These are phyloP conservation scores for Botrytis elliptica DNA, from an alignment of 2,329 filamentous ascomycete species.

Conservation along the genomic window DNA sequence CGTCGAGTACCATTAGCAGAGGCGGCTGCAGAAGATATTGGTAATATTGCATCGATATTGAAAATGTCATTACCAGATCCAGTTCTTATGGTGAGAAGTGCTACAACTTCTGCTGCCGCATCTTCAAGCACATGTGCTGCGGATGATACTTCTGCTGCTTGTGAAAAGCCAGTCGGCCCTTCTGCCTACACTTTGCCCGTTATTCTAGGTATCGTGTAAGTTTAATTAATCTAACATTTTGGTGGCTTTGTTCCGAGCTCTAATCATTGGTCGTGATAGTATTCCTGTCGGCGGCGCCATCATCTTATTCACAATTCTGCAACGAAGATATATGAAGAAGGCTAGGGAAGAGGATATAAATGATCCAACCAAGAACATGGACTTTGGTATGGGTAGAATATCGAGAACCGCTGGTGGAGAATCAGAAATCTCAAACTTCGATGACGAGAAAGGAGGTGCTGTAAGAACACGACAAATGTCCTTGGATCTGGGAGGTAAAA, in stretches of 20 bases:
- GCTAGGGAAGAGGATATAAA: conserved; percentile 74
- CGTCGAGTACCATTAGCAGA: conserved; percentile 29
- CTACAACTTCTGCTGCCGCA: conserved; percentile 29
- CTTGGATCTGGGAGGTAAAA: conserved; percentile 67
- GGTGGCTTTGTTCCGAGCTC: background rate
- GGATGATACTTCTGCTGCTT: conserved; percentile 43
- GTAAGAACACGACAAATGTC: conserved; percentile 56
- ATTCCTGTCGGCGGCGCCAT: conserved; percentile 71
- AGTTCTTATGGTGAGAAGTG: conserved; percentile 30
- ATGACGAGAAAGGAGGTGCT: conserved; percentile 40
- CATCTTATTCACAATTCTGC: conserved; percentile 70
- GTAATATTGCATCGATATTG: conserved; percentile 31
- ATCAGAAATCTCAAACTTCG: background rate
- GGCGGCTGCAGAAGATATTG: conserved; percentile 25
- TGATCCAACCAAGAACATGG: conserved; percentile 86
- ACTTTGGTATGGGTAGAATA: conserved; percentile 76
- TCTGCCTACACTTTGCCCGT: conserved; percentile 64
- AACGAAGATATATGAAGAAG: conserved; percentile 73
- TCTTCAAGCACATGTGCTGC: conserved; percentile 39
- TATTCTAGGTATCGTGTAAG: conserved; percentile 68
- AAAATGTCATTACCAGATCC: conserved; percentile 32
- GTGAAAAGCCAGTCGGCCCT: conserved; percentile 58
- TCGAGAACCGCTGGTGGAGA: conserved; percentile 26
- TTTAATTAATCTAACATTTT: conserved; percentile 31
- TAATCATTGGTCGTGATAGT: conserved; percentile 47